A percentile compares a stretch with the other conserved stretches of the same genome.
phyloP scores from a whole-genome alignment of 2,329 filamentous ascomycete species.

The Fonsecaea nubica region DNA sequence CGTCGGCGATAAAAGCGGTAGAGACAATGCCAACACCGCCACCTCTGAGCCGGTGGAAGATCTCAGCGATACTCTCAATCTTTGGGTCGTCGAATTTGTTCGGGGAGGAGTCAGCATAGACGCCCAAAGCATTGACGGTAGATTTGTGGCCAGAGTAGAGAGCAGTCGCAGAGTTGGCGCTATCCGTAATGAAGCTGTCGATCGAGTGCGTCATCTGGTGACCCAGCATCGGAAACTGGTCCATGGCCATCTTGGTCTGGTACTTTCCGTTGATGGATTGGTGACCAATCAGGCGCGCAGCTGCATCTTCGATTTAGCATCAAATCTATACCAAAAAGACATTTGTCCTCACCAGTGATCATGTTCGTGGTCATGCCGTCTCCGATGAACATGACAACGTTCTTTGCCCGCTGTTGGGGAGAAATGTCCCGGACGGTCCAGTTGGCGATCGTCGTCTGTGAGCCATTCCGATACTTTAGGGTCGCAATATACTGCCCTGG shows the following conservation, averaged over 20 bases:
- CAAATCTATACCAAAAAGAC: background rate
- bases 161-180: conserved; percentile 81
- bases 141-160: conserved; percentile 85
- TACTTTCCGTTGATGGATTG: conserved; percentile 86
- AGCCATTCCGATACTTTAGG: conserved; percentile 74
- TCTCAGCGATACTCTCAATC: conserved; percentile 76
- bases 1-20: conserved; percentile 82
- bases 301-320: conserved; percentile 60
- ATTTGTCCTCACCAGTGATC: conserved; percentile 44
- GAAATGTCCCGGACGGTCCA: conserved; percentile 78
- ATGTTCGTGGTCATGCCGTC: conserved; percentile 63
- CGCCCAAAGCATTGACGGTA: conserved; percentile 80
- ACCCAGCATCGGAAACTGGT: conserved; percentile 83
- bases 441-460: conserved; percentile 70
- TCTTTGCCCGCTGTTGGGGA: conserved; percentile 77
- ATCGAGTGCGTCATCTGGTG: conserved; percentile 91
- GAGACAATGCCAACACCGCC: conserved; percentile 70
- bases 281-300: conserved; percentile 80
- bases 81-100: conserved; percentile 82
- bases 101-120: conserved; percentile 78
- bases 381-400: conserved; percentile 84
- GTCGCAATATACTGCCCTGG: conserved; percentile 80
- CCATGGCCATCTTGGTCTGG: conserved; percentile 75
- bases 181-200: conserved; percentile 84
- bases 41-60: conserved; percentile 73